These are phyloP conservation scores for Mycena latifolia DNA, from an alignment of 768 basidiomycete species.

Conservation along the genomic window DNA sequence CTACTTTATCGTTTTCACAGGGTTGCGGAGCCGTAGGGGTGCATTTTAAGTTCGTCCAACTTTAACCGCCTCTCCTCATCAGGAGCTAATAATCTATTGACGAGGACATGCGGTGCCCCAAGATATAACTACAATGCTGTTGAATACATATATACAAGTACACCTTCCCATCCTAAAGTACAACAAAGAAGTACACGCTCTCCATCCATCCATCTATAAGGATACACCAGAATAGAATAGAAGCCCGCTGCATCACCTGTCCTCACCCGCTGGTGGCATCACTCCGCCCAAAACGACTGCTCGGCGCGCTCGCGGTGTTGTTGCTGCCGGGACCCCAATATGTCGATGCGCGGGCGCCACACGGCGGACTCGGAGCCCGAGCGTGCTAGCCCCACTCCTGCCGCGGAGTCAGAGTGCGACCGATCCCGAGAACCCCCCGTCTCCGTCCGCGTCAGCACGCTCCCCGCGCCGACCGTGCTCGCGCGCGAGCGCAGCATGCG, in stretches of 20 bases:
- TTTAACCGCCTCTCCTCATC: too few relatives aligned
- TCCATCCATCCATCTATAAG: background rate
- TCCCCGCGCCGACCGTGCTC: slow-evolving; percentile 19
- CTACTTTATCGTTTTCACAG: too few relatives aligned
- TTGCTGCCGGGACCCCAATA: slow-evolving; percentile 14
- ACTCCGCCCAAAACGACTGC: slow-evolving; percentile 26
- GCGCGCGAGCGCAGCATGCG: slow-evolving; percentile 28
- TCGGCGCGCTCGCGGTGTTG: too few relatives aligned
- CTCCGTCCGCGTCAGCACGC: slow-evolving; percentile 12
- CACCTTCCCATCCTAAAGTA: background rate
- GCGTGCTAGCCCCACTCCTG: background rate
- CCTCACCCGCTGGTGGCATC: slow-evolving; percentile 1
- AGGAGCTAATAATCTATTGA: too few relatives aligned
- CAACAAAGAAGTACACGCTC: background rate
- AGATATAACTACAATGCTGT: background rate
- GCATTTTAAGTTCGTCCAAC: too few relatives aligned
- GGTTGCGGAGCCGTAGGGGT: too few relatives aligned
- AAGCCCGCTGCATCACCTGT: too few relatives aligned
- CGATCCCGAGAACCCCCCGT: background rate
- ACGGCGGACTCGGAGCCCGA: slow-evolving; percentile 20
- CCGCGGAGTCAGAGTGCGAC: slow-evolving; percentile 5
- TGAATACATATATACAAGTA: background rate
- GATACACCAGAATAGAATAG: background rate
- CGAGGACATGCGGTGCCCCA: background rate
- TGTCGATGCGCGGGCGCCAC: slow-evolving; percentile 31